Conservation (phyloP, 2,329 filamentous ascomycete species). For the Cladosporium phlei region DNA sequence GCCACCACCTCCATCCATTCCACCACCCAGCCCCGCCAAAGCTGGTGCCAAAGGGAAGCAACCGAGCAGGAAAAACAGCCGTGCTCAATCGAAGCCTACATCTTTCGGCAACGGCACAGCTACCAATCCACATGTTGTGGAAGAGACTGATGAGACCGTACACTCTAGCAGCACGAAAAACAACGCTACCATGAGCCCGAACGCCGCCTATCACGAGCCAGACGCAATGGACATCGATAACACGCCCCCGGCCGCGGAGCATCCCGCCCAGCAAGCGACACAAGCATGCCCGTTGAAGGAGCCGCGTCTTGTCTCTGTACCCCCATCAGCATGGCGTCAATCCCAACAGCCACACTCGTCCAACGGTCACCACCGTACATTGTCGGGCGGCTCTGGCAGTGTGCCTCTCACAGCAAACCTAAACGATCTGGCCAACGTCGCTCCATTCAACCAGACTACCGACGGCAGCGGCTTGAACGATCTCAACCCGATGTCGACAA, state of each 20-base stretch:
- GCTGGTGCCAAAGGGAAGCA: constrained; percentile 28
- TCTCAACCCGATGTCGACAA: constrained; percentile 49
- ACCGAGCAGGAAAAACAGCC: constrained; percentile 25
- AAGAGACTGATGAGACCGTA: constrained; percentile 27
- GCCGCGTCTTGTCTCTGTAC: constrained; percentile 31
- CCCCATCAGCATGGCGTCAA: constrained; percentile 29
- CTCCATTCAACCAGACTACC: constrained; percentile 41
- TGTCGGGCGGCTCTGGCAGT: constrained; percentile 13
- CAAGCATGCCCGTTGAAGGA: constrained; percentile 18
- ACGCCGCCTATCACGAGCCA: constrained; percentile 4
- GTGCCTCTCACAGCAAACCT: constrained; percentile 36
- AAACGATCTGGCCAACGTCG: constrained; percentile 45
- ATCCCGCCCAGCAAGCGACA: constrained; percentile 17
- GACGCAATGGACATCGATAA: constrained; percentile 48
- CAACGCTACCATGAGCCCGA: neutral
- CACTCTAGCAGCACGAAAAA: neutral
- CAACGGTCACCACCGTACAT: constrained; percentile 16
- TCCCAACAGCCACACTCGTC: constrained; percentile 18
- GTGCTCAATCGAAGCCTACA: constrained; percentile 16
- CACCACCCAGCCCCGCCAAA: constrained; percentile 19
- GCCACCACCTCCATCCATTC: constrained; percentile 20
- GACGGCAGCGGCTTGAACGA: constrained; percentile 48
- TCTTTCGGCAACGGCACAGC: constrained; percentile 15
- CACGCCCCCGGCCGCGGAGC: constrained; percentile 26
- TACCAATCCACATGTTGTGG: constrained; percentile 27